A percentile compares a stretch with the other conserved stretches of the same genome.
phyloP scores from a whole-genome alignment of 768 basidiomycete species.

The Boletus pseudo-olivaceus region DNA sequence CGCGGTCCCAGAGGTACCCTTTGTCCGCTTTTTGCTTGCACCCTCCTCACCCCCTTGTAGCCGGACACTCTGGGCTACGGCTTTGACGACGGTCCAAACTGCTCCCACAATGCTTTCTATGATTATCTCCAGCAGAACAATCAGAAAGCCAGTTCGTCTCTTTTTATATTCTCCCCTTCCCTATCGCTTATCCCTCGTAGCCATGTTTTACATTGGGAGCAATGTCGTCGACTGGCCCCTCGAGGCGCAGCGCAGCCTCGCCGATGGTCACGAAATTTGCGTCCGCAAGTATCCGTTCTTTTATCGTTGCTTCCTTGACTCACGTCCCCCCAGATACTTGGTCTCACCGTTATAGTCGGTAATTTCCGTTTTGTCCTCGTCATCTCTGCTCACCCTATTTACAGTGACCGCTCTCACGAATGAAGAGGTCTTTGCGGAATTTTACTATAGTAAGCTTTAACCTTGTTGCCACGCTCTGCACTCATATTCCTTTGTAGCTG shows the following conservation, averaged over 20 bases:
- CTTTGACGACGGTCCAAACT: conserved; percentile 66
- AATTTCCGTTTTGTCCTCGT: accelerated
- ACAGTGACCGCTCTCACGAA: conserved; percentile 59
- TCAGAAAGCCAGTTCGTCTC: conserved; percentile 49
- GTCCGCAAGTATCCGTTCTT: conserved; percentile 43
- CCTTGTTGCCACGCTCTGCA: not conserved
- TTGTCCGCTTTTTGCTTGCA: no score
- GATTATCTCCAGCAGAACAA: conserved; percentile 48
- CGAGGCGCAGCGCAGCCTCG: conserved; percentile 50
- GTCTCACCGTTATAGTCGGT: conserved; percentile 46
- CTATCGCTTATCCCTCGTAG: conserved; percentile 25
- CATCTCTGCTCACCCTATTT: not conserved
- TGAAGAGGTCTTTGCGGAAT: conserved; percentile 68
- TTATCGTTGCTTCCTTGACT: not conserved
- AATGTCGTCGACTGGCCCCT: conserved; percentile 55
- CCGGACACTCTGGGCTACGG: conserved; percentile 56
- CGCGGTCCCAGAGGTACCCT: conserved; percentile 45
- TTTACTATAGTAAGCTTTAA: conserved; percentile 59
- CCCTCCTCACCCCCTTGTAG: conserved; percentile 13
- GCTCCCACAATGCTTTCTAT: conserved; percentile 61
- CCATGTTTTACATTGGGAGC: conserved; percentile 62
- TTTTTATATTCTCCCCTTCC: not conserved
- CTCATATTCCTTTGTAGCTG: conserved; percentile 22
- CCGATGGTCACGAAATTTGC: conserved; percentile 60
- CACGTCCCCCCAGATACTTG: conserved; percentile 24